Evolutionary conservation across 208 protist species (phyloP).

Genomic region (Wallacemonas collosoma): DNA sequence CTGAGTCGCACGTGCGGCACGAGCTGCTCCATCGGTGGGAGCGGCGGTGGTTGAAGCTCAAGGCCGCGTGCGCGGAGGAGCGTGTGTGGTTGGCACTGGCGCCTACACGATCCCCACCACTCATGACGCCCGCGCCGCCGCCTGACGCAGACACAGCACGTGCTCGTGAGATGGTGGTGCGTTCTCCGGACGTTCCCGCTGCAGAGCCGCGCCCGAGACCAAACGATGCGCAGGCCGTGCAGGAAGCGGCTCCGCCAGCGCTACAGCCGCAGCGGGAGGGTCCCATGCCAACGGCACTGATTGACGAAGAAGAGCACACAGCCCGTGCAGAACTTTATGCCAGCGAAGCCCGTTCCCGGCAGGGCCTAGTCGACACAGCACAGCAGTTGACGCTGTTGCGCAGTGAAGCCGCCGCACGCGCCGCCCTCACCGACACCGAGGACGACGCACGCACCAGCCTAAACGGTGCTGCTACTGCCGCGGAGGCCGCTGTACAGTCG

Average conservation of each 20-base stretch:
- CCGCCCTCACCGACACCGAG: neutral
- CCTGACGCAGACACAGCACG: neutral
- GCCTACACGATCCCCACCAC: neutral
- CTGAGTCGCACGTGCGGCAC: slow-evolving; percentile 54
- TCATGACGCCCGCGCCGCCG: neutral
- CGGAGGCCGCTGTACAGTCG: neutral
- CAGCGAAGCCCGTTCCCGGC: neutral
- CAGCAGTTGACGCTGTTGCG: neutral
- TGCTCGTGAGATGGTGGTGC: neutral
- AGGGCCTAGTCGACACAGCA: neutral
- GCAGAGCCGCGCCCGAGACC: neutral
- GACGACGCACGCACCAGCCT: slow-evolving; percentile 9
- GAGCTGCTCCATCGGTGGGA: slow-evolving; percentile 62
- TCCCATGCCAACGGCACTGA: too few relatives aligned
- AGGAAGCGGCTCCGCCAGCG: slow-evolving; percentile 7
- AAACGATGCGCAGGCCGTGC: neutral
- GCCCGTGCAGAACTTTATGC: neutral
- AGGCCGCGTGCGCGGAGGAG: slow-evolving; percentile 41
- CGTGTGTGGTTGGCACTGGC: slow-evolving; percentile 27
- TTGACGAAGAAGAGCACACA: neutral
- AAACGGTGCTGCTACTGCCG: neutral
- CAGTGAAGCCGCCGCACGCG: slow-evolving; percentile 9
- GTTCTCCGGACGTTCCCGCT: neutral
- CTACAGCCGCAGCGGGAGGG: neutral
- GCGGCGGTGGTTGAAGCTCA: slow-evolving; percentile 31